These are phyloP conservation scores for Dianthus caryophyllus DNA, from an alignment of 148 eudicot genomes.

Conservation along the genomic window DNA sequence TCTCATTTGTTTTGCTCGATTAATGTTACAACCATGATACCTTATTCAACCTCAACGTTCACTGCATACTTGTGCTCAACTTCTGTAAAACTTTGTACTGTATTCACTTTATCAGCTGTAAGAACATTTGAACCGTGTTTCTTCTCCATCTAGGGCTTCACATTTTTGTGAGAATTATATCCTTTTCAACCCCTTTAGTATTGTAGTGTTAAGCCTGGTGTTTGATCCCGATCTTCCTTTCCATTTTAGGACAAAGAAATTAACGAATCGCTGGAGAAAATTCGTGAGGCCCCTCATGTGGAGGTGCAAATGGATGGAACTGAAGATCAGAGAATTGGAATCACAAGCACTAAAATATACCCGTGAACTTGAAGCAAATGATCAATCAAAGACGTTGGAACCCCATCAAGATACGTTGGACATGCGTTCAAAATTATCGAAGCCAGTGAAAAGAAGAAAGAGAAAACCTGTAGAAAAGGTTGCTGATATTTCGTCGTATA, in stretches of 20 bases:
- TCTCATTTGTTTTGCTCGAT: no score
- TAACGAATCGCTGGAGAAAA: constrained; percentile 82
- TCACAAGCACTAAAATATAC: constrained; percentile 61
- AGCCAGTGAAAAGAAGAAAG: constrained; percentile 70
- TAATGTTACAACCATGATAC: no score
- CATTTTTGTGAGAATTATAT: not conserved
- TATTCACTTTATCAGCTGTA: not conserved
- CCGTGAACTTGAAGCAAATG: constrained; percentile 43
- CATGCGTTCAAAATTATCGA: constrained; percentile 49
- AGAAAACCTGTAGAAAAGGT: constrained; percentile 65
- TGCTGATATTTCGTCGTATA: constrained; percentile 49
- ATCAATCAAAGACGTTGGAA: constrained; percentile 42
- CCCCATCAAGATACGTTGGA: constrained; percentile 42
- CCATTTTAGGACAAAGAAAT: constrained; percentile 61
- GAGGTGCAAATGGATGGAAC: constrained; percentile 97
- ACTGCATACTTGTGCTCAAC: no score
- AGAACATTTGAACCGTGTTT: not conserved
- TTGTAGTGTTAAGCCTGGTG: not conserved
- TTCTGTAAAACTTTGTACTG: not conserved
- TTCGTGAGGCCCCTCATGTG: constrained; percentile 88
- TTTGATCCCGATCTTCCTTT: not conserved
- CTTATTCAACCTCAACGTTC: no score
- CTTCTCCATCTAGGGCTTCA: not conserved
- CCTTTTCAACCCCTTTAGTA: not conserved
- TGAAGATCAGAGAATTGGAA: constrained; percentile 73